Percentiles rank a stretch among this genome's conserved stretches.
phyloP scores from a whole-genome alignment of 495 filamentous ascomycete species.

The Parmelia sp. region DNA sequence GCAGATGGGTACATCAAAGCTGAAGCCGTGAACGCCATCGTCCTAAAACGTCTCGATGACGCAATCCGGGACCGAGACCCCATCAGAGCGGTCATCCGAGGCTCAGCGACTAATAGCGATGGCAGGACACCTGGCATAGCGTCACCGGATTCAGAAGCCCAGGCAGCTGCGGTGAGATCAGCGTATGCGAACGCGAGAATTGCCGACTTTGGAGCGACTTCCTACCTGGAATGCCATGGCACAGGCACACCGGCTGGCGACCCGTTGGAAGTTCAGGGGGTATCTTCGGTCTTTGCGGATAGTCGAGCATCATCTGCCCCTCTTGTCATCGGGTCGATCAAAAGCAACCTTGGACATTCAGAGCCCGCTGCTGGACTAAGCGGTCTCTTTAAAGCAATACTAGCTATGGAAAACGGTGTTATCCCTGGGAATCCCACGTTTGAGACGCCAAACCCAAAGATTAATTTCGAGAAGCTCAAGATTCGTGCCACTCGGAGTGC shows the following conservation, averaged over 20 bases:
- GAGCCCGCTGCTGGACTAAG: conserved; percentile 41
- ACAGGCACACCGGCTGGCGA: conserved; percentile 32
- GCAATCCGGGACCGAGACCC: conserved; percentile 50
- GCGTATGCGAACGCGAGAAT: conserved; percentile 30
- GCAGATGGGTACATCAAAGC: conserved; percentile 38
- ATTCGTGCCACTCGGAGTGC: conserved; percentile 6
- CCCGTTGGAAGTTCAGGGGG: conserved; percentile 27
- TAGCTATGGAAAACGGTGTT: conserved; percentile 40
- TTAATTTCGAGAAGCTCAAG: conserved; percentile 13
- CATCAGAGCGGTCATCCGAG: conserved; percentile 58
- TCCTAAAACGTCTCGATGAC: conserved; percentile 55
- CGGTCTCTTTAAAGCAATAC: conserved; percentile 48
- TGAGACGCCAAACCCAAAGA: conserved; percentile 34
- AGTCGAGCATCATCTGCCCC: conserved; percentile 19
- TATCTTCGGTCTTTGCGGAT: conserved; percentile 8
- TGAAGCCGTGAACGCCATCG: conserved; percentile 53
- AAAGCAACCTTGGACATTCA: conserved; percentile 43
- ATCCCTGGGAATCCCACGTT: conserved; percentile 44
- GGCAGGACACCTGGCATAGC: conserved; percentile 36
- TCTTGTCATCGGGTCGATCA: conserved; percentile 31
- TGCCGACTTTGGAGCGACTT: conserved; percentile 30
- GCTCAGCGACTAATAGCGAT: conserved; percentile 47
- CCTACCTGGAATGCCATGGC: conserved; percentile 41
- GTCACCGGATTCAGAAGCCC: conserved; percentile 29
- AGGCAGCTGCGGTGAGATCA: conserved; percentile 33